These are phyloP conservation scores for Sporobolus alterniflorus DNA, from an alignment of 202 grass and related monocot genomes.

Conservation along the genomic window DNA sequence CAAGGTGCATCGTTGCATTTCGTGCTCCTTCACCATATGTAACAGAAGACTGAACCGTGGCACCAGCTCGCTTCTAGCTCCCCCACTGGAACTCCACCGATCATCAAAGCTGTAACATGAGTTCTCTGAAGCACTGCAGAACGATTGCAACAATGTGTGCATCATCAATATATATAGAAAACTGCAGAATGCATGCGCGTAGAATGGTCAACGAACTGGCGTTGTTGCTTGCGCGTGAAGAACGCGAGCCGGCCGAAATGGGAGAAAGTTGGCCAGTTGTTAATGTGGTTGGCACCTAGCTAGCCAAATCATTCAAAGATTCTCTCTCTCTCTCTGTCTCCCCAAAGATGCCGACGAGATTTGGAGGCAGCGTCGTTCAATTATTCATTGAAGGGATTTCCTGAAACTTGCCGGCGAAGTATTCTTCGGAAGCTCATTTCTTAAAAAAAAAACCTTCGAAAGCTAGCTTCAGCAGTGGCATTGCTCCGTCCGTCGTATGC, in stretches of 20 bases:
- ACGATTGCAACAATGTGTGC: neutral
- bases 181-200: neutral
- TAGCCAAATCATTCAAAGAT: too few relatives aligned
- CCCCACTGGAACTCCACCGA: neutral
- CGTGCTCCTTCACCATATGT: neutral
- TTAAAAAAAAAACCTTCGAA: neutral
- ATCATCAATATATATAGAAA: neutral
- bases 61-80: too few relatives aligned
- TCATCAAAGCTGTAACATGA: neutral
- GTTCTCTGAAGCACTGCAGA: neutral
- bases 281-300: neutral
- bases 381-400: too few relatives aligned
- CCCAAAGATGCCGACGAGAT: neutral
- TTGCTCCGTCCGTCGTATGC: too few relatives aligned
- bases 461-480: too few relatives aligned
- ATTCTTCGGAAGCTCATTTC: too few relatives aligned
- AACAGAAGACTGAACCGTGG: neutral
- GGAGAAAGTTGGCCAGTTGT: neutral
- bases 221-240: neutral
- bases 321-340: neutral
- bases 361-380: neutral
- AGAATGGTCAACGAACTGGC: neutral
- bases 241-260: neutral
- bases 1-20: neutral
- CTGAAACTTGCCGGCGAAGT: too few relatives aligned